Evolutionary conservation across 768 basidiomycete genomes (phyloP), one percentile per base, ranked within the genome.

Genomic region (Holtermanniella nyarrowii): DNA sequence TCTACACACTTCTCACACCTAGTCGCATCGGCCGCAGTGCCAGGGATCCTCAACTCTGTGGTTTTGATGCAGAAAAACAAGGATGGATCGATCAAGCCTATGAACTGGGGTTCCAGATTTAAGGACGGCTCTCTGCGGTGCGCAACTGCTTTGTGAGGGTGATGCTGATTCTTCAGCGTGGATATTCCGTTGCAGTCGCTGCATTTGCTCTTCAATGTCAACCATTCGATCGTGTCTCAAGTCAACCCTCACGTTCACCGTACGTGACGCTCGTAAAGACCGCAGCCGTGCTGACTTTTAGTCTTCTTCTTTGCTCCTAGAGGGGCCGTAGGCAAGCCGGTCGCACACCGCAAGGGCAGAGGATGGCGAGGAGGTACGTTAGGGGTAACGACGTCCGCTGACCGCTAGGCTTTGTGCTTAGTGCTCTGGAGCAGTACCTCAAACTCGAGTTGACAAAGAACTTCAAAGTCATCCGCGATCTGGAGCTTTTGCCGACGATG

Each of bases 401-500:
- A 50, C 44, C 86, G 91, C 1, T 97, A 44, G 95, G 95, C 44
- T 96, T 89, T 68, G 62, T 96, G 18, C 73, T 96, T 10, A 89
- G 88, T 2, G 90, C 90, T 1, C 84, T 85, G 3, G 90, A 96
- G 69, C 90, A 93, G 59, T 90, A 86, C 81, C 76, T 95, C 54
- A 96, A 96, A 69, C 80, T 95, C 41, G 93, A 97, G 66, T 75
- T 99, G 12, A 86, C 88, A 3, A 97, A 96, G 76, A 95, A 96
- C 66, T 91, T 93, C 78, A 89, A 87, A 74, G 77, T 97, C 46
- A 99, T 99, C 53, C 84, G 95, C 40, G 95, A 97, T 68, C 78
- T 99, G 1, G 95, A 99, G 66, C 79, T 99, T 20, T 77, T 97
- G 49, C 95, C 95, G n/a, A 84, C 88, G 53, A 62, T 97, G 2